Base-by-base conservation (phyloP, 108 stramenopile species). In the Epithemia pelagica region DNA sequence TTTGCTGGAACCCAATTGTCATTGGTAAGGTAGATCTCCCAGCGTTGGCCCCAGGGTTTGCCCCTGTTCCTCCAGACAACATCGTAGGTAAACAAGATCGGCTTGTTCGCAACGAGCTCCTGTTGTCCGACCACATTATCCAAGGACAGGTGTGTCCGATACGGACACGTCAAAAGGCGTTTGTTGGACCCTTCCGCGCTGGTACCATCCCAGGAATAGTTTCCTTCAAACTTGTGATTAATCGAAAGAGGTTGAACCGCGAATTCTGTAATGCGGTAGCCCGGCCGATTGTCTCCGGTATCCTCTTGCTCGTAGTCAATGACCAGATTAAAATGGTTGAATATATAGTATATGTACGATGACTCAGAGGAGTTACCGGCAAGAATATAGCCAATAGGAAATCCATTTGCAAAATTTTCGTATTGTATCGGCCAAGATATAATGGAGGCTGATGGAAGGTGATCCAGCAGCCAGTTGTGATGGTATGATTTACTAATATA, bases 391-490 rank as follows among this genome's bases (percentile, higher is more conserved):
- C 96, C 94, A 15, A 96, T 81, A 18, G 90, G 94, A 76, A 95
- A 96, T 0, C 96, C 96, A 64, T 91, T 81, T 61, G 78, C 80
- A 68, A 91, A 92, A 27, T 57, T 5, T 26, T 57, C 26, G 5
- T 7, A 7, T 21, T 26, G 25, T 57, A 5, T 26, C 5, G 25
- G 56, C 25, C 56, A 26, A 7, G 26, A 23, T 21, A 7, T 21
- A 7, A 57, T 26, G 5, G 22, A 69, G 23, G 90, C 95, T 20
- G 91, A 83, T 29, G 94, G 89, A 20, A 97, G 77, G 71, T 94
- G 94, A 72, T 95, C 95, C 28, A 97, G 86, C 46, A 96, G 95
- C 96, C 91, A 92, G 79, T 97, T 92, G 62, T 90, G 78, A 66
- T 86, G 84, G 68, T 97, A 97, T 23, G 85, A 72, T 65, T 92